Evolutionary conservation across 1,284 basidiomycete species (phyloP), one percentile per base, ranked within the genome.

Genomic region (Pholiota adiposa): DNA sequence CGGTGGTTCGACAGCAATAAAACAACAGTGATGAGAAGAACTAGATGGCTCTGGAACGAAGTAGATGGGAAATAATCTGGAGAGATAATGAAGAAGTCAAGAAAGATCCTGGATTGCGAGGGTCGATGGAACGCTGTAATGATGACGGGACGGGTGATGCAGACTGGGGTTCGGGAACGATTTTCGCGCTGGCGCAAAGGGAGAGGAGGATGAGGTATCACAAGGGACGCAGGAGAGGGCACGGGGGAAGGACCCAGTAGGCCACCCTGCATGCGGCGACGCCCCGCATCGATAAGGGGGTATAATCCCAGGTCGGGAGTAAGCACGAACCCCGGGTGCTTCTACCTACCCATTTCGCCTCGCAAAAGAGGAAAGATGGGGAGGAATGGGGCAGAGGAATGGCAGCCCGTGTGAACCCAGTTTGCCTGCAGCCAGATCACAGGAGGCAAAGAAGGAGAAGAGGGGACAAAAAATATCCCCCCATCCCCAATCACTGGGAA

Each of bases 21-120:
- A 61, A 63, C 60, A 62, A 66, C 58, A 62, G 49, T 27, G 46
- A 56, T 53, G 61, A 58, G 48, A 56, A 63, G 51, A 59, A 63
- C 41, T 51, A 56, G 54, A 59, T 48, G 46, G 34, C 44, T 38
- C 36, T 46, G 23, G 51, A 62, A 31, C 16, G 57, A 58, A 51
- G 56, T 54, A 55, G 58, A 59, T 57, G 43, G 46, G 36, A 56
- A 40, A 33, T 54, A 46, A 46, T 46, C n/a, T 16, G 53, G 25
- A 46, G 46, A 41, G 33, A 56, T 34, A 50, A 33, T 34, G 31
- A 50, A 50, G 18, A 19, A 49, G 36, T 38, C 46, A 50, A 56
- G 46, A 56, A 49, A 50, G 36, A 41, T 29, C 34, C 34, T 19
- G 27, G 29, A 48, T 33, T 48, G 33, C 34, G 23, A 34, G 12